Percentiles rank a stretch among this genome's conserved stretches.
These are phyloP conservation scores for Gaertneriomyces semiglobifer DNA, from an alignment of 192 early-diverging fungal species.

Conservation along the genomic window DNA sequence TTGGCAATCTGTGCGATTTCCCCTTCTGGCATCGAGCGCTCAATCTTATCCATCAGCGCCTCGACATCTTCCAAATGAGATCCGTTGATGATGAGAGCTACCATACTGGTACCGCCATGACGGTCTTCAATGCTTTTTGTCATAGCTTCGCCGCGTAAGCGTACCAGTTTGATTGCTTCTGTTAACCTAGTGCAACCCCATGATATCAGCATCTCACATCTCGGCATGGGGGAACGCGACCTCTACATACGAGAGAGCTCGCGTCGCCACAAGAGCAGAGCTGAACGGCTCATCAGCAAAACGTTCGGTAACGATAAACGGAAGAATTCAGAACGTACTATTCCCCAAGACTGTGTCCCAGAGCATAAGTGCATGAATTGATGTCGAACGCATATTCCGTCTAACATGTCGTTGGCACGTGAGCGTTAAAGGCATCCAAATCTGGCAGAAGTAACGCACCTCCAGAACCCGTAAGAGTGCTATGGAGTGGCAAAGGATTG, in stretches of 20 bases:
- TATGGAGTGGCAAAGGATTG: constrained; percentile 86
- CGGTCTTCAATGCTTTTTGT: constrained; percentile 63
- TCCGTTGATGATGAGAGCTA: constrained; percentile 77
- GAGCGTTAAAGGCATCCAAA: constrained; percentile 7
- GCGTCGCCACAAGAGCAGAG: constrained; percentile 48
- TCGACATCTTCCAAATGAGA: constrained; percentile 69
- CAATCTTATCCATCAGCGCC: constrained; percentile 62
- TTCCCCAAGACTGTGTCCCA: constrained; percentile 95
- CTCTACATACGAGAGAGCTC: constrained; percentile 41
- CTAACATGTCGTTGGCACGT: constrained; percentile 12
- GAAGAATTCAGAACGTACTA: constrained; percentile 70
- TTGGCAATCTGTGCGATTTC: constrained; percentile 88
- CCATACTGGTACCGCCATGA: constrained; percentile 73
- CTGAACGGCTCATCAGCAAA: neutral
- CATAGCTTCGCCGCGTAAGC: constrained; percentile 85
- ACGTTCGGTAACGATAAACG: constrained; percentile 14
- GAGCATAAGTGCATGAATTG: constrained; percentile 69
- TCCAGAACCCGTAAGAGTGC: constrained; percentile 82
- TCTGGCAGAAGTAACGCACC: constrained; percentile 28
- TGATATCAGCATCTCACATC: constrained; percentile 6
- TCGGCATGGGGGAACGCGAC: neutral
- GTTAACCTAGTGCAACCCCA: constrained; percentile 38
- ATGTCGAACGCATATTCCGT: constrained; percentile 77
- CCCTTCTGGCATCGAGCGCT: constrained; percentile 54
- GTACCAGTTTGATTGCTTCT: constrained; percentile 83